Base-by-base conservation (phyloP, 2,329 filamentous ascomycete genomes). In the Neonectria hederae region DNA sequence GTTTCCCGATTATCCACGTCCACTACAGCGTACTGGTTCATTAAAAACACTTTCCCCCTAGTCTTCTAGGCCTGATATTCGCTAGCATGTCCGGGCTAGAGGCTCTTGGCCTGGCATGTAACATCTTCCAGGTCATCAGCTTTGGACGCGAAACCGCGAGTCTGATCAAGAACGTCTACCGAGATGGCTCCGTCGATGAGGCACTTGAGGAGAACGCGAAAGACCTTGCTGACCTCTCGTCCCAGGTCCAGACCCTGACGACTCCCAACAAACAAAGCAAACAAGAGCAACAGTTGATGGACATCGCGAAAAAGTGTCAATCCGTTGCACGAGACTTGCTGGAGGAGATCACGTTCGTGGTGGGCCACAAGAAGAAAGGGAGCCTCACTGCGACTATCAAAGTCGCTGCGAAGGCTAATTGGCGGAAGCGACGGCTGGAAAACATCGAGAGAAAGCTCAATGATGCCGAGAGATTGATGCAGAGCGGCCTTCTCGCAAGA, bases 51-150 rank as follows among this genome's bases (percentile, higher is more conserved):
- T n/a, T 17, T 35, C 17, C 6, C 35, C 35, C 14, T 17, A 0
- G 6, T n/a, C 35, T 17, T 11, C 14, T 38, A 8, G 35, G 2
- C 14, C 5, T 5, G 17, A 35, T 6, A 35, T 3, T 14, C 32
- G 43, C 24, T 24, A 58, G 19, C 5, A 69, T 69, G 66, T 67
- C 65, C 4, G 67, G 62, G 8, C 21, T 71, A 5, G 69, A 73
- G 26, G 69, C 68, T n/a, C 56, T 75, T 6, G 62, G 71, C 52
- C 46, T 74, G 11, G 70, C 71, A 9, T 71, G 71, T 63, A 72
- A 72, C 60, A 69, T 73, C 13, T 62, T 75, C 38, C 68, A 75
- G 26, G 59, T 72, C 19, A 67, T 75, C 30, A 62, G 57, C 26
- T 65, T 69, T 19, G 71, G 62, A 0, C 64, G 54, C 13, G 68